Evolutionary conservation across 2,329 filamentous ascomycete species (phyloP).

Genomic region (Xylaria sp.): DNA sequence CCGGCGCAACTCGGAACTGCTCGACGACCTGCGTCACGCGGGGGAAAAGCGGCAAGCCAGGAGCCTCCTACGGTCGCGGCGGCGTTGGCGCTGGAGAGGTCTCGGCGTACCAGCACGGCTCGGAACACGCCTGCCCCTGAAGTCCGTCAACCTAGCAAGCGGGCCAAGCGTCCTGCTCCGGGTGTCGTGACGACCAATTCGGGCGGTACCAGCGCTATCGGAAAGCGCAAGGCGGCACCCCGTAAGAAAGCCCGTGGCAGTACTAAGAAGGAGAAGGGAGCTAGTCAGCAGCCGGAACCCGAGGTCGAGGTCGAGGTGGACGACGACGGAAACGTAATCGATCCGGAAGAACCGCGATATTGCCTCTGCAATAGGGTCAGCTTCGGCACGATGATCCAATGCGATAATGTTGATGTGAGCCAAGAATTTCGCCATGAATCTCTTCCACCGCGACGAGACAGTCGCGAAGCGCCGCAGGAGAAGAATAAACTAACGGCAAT

Average conservation of each 20-base stretch:
- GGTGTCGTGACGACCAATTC: constrained; percentile 62
- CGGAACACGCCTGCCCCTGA: constrained; percentile 54
- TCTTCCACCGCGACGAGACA: constrained; percentile 15
- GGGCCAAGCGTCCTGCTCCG: constrained; percentile 65
- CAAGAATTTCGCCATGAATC: constrained; percentile 15
- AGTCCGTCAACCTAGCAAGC: constrained; percentile 42
- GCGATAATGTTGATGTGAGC: constrained; percentile 71
- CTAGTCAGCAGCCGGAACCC: constrained; percentile 34
- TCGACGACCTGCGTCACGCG: constrained; percentile 44
- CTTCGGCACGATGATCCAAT: constrained; percentile 78
- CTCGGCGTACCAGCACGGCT: constrained; percentile 52
- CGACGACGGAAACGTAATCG: constrained; percentile 64
- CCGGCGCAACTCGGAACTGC: constrained; percentile 15
- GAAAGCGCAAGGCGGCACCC: constrained; percentile 64
- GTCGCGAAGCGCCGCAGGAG: constrained; percentile 13
- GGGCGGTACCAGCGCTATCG: constrained; percentile 61
- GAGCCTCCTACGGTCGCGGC: constrained; percentile 38
- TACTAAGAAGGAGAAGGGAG: constrained; percentile 35
- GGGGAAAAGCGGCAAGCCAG: constrained; percentile 48
- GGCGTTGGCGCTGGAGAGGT: constrained; percentile 47
- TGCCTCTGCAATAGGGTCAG: constrained; percentile 75
- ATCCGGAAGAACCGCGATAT: constrained; percentile 70
- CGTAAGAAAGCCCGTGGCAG: constrained; percentile 53
- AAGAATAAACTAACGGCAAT: constrained; percentile 25
- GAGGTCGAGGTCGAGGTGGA: constrained; percentile 56